phyloP scores from a whole-genome alignment of 225 moss, liverwort and hornwort genomes.

The Asterella californica region DNA sequence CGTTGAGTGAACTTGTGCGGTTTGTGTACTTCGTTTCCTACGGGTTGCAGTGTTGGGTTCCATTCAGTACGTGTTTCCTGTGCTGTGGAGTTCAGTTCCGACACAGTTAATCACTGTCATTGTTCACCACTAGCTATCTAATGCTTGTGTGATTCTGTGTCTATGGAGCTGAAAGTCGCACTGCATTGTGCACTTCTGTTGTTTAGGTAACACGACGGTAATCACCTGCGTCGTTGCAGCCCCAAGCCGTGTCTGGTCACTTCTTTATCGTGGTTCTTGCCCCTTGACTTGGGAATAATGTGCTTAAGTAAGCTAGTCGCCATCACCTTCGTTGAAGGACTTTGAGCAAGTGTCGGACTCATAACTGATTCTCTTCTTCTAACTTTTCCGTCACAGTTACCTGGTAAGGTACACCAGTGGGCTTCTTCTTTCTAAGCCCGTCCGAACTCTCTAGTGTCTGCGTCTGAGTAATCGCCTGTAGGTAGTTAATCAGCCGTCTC shows the following conservation, averaged over 20 bases:
- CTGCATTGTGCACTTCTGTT: slow-evolving; percentile 5
- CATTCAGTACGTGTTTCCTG: neutral
- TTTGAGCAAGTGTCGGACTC: neutral
- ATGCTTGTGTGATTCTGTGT: neutral
- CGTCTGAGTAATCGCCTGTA: neutral
- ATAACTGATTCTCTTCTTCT: neutral
- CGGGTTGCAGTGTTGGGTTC: neutral
- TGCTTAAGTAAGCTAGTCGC: slow-evolving; percentile 6
- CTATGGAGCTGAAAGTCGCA: slow-evolving; percentile 7
- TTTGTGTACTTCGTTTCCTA: neutral
- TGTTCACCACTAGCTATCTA: neutral
- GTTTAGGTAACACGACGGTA: neutral
- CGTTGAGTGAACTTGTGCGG: neutral
- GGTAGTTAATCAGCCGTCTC: neutral
- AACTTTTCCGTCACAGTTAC: neutral
- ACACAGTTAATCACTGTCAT: neutral
- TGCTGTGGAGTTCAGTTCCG: neutral
- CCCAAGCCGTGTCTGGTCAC: neutral
- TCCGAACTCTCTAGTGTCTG: neutral
- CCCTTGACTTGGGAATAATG: neutral
- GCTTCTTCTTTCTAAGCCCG: neutral
- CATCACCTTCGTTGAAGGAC: neutral
- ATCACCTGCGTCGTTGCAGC: neutral
- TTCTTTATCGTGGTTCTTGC: slow-evolving; percentile 9
- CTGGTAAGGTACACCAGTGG: neutral